A percentile compares a stretch with the other conserved stretches of the same genome.
phyloP scores from a whole-genome alignment of 495 filamentous ascomycete genomes.

The Daldinia concentrica region DNA sequence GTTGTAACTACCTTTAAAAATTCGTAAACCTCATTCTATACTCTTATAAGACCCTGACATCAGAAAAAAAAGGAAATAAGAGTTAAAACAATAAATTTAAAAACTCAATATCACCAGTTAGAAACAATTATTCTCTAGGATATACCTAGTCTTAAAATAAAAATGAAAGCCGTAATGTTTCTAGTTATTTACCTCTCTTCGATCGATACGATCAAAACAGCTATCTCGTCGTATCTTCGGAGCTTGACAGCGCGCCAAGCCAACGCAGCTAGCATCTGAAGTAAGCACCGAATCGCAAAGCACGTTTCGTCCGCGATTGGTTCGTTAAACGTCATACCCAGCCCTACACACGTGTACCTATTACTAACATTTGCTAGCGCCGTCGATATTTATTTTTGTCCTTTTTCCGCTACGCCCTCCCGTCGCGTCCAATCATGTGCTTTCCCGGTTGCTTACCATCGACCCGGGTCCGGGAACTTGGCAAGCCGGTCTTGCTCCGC shows the following conservation, averaged over 20 bases:
- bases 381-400: not conserved
- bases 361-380: not conserved
- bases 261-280: not conserved
- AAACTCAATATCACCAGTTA: too few relatives aligned
- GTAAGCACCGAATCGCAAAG: not conserved
- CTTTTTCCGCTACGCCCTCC: not conserved
- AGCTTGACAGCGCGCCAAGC: not conserved
- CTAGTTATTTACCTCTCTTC: too few relatives aligned
- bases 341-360: not conserved
- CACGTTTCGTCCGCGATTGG: not conserved
- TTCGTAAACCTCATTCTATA: too few relatives aligned
- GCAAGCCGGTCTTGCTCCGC: constrained; percentile 23
- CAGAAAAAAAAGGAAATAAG: too few relatives aligned
- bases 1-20: not conserved
- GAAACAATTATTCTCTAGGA: too few relatives aligned
- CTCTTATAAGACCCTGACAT: too few relatives aligned
- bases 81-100: too few relatives aligned
- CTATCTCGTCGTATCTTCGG: not conserved
- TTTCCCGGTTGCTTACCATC: not conserved
- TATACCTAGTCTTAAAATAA: too few relatives aligned
- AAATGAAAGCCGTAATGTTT: too few relatives aligned
- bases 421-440: not conserved
- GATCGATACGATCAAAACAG: not conserved
- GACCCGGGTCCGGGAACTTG: constrained; percentile 11
- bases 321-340: not conserved